Evolutionary conservation across 352 stramenopile species (phyloP).

Genomic region (Pythium inflatum): DNA sequence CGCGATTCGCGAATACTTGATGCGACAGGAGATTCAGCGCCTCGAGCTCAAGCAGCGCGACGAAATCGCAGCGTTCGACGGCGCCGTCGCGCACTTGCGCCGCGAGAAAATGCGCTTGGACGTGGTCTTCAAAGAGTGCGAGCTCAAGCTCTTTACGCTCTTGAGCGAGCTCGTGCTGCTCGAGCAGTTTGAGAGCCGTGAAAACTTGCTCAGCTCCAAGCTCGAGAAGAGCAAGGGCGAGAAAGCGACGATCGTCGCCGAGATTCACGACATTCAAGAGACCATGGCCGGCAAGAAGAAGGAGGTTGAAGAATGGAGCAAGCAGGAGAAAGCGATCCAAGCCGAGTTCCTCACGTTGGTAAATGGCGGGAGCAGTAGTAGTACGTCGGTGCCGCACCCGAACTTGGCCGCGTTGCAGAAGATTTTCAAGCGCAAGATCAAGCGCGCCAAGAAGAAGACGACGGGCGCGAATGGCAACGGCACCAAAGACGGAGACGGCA

Average conservation of each 20-base stretch:
- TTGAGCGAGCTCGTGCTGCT: conserved; percentile 86
- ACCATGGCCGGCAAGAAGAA: conserved; percentile 73
- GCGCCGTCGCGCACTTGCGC: conserved; percentile 87
- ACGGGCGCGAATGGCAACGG: conserved; percentile 38
- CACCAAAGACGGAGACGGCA: conserved; percentile 32
- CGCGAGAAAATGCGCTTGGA: conserved; percentile 84
- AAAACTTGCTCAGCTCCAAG: conserved; percentile 87
- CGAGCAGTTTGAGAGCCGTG: conserved; percentile 91
- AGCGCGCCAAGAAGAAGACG: conserved; percentile 85
- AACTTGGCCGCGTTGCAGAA: conserved; percentile 81
- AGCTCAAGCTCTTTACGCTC: conserved; percentile 89
- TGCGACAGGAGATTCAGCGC: conserved; percentile 65
- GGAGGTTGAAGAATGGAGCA: conserved; percentile 80
- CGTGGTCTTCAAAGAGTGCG: conserved; percentile 88
- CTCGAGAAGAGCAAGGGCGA: conserved; percentile 84
- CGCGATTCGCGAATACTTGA: conserved; percentile 51
- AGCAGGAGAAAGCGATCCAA: conserved; percentile 66
- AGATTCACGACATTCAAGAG: conserved; percentile 80
- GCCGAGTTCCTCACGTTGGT: conserved; percentile 71
- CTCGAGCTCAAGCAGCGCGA: conserved; percentile 72
- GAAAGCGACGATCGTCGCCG: conserved; percentile 82
- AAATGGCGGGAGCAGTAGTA: conserved; percentile 54
- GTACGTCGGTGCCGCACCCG: conserved; percentile 49
- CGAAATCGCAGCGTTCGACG: conserved; percentile 83
- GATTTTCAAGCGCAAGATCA: conserved; percentile 93